A percentile compares a stretch with the other conserved stretches of the same genome.
phyloP scores from a whole-genome alignment of 345 rosid genomes.

The Moricandia arvensis region DNA sequence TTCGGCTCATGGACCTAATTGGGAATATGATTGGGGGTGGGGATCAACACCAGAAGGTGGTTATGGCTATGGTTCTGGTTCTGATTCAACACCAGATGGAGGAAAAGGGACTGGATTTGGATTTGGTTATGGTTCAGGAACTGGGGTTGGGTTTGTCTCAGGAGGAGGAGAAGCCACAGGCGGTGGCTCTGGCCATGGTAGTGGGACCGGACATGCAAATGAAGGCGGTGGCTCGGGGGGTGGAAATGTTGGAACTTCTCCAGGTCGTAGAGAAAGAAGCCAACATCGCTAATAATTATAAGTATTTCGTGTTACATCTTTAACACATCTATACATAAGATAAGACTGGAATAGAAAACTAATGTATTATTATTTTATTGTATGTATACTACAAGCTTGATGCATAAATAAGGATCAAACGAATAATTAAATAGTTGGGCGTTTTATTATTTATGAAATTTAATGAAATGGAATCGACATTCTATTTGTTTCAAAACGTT shows the following conservation, averaged over 20 bases:
- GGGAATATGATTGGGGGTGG: constrained; percentile 82
- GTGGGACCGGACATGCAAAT: constrained; percentile 44
- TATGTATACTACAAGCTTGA: constrained; percentile 12
- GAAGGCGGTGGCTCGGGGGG: constrained; percentile 40
- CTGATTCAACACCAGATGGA: constrained; percentile 68
- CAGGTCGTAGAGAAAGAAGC: constrained; percentile 33
- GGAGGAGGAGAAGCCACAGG: constrained; percentile 62
- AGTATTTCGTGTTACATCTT: constrained; percentile 10
- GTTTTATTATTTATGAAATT: too few relatives aligned
- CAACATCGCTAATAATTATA: constrained; percentile 17
- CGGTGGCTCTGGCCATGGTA: constrained; percentile 65
- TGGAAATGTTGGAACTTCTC: constrained; percentile 29
- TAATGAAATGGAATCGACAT: too few relatives aligned
- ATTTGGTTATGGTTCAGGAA: constrained; percentile 65
- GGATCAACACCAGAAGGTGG: constrained; percentile 78
- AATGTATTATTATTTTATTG: not conserved
- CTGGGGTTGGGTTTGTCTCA: constrained; percentile 63
- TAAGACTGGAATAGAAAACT: not conserved
- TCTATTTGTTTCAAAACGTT: too few relatives aligned
- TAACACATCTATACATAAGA: constrained; percentile 24
- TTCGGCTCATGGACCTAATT: constrained; percentile 72
- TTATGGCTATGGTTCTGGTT: constrained; percentile 88
- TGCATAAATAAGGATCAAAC: constrained; percentile 17
- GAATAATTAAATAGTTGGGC: constrained; percentile 14
- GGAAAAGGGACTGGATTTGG: constrained; percentile 72